Percentiles rank a stretch among this genome's conserved stretches.
Evolutionary conservation across 768 basidiomycete species (phyloP).

Genomic region (Hebeloma cylindrosporum): DNA sequence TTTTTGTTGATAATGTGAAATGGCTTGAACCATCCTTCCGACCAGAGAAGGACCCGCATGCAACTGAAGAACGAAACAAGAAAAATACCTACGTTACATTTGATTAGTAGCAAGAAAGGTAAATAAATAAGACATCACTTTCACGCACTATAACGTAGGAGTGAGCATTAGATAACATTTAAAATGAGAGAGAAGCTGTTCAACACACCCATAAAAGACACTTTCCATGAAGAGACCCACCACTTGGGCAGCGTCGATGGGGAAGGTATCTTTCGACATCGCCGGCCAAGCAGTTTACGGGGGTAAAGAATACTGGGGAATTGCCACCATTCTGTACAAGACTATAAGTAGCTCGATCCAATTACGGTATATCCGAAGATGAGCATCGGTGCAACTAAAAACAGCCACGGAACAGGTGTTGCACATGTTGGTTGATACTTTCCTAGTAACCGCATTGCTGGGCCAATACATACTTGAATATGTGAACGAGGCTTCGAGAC

Average conservation of each 20-base stretch:
- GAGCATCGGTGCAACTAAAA: too few relatives aligned
- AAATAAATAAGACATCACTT: neutral
- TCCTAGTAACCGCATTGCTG: too few relatives aligned
- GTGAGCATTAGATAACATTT: neutral
- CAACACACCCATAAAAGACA: constrained; percentile 37
- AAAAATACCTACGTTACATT: constrained; percentile 29
- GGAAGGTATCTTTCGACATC: constrained; percentile 27
- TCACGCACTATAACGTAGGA: neutral
- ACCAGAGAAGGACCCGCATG: constrained; percentile 33
- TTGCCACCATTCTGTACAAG: too few relatives aligned
- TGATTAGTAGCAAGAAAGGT: neutral
- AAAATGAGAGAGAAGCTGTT: neutral
- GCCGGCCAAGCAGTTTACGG: too few relatives aligned
- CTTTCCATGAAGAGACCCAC: constrained; percentile 42
- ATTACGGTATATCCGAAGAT: too few relatives aligned
- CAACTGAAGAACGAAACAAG: constrained; percentile 38
- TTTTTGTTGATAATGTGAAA: constrained; percentile 26
- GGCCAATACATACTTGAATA: too few relatives aligned
- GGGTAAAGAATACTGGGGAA: too few relatives aligned
- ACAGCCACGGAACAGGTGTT: too few relatives aligned
- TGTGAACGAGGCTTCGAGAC: too few relatives aligned
- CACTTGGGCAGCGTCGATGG: constrained; percentile 38
- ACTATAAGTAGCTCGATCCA: too few relatives aligned
- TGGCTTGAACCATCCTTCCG: constrained; percentile 29
- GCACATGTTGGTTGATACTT: too few relatives aligned